Percentiles rank a stretch among this genome's conserved stretches.
Conservation (phyloP, 1,139 yeast species). For the Lodderomyces theae region DNA sequence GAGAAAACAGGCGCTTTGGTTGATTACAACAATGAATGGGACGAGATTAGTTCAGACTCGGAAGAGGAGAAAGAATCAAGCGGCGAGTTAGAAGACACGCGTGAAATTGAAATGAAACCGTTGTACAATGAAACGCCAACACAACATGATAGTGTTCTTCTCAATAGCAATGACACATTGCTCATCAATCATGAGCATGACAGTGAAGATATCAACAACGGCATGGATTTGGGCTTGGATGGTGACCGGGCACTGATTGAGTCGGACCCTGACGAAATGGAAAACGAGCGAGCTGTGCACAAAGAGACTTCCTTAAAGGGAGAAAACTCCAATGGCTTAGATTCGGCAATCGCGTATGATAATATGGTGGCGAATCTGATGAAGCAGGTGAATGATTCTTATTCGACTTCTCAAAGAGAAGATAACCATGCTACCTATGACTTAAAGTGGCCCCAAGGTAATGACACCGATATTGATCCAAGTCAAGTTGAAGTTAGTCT, state of each 20-base stretch:
- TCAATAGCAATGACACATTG: not conserved
- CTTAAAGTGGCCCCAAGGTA: not conserved
- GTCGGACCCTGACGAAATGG: not conserved
- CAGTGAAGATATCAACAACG: not conserved
- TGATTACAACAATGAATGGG: conserved; percentile 9
- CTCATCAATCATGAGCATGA: not conserved
- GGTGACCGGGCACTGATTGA: conserved; percentile 2
- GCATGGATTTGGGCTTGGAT: not conserved
- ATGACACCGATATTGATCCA: not conserved
- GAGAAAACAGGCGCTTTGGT: not conserved
- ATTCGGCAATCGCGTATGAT: not conserved
- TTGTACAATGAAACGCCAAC: not conserved
- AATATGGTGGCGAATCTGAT: not conserved
- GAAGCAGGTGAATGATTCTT: not conserved
- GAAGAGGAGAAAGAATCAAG: not conserved
- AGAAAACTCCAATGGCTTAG: not conserved
- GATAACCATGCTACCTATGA: not conserved
- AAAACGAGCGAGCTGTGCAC: not conserved
- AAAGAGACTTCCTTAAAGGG: no score
- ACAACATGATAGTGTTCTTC: not conserved
- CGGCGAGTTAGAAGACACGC: not conserved
- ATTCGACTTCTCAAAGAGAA: not conserved
- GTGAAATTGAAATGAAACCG: not conserved
- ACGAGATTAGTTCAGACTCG: conserved; percentile 10
- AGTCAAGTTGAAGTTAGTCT: not conserved